Evolutionary conservation across 73 alveolate genomes (phyloP), one percentile per base, ranked within the genome.

Genomic region (Loxodes magnus): DNA sequence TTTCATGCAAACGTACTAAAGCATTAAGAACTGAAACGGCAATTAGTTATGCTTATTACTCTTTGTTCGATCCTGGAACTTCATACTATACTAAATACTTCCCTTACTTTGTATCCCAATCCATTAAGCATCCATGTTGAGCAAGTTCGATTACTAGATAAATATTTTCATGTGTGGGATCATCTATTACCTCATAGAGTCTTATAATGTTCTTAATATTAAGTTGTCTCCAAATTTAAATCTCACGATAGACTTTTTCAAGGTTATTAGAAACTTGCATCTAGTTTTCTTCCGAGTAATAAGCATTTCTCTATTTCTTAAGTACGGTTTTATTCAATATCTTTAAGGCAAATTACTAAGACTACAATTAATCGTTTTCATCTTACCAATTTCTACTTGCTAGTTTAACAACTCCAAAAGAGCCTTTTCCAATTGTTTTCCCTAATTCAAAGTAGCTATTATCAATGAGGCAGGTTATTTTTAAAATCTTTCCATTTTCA

Each of bases 211-310:
- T 54, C 5, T 71, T 71, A 68, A 68, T 59, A 31, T 79, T 54
- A 29, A 75, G 52, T 37, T 51, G 57, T 35, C 77, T 48, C 39
- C 72, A 42, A 17, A 68, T 75, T 31, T 58, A 78, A 2, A 75
- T 66, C 52, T 75, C 89, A 10, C 65, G 51, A 51, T 64, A 44
- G 51, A 75, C 65, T 57, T 75, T 75, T 26, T 75, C 41, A 61
- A 64, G 12, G 89, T 71, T 37, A 62, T 34, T 46, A 53, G 71
- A 5, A 37, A 46, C 27, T 46, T 46, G 22, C 59, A 46, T 46
- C 36, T n/a, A 14, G 2, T 46, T 46, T 16, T 9, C 17, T 1
- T 10, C 5, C 23, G 22, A 20, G 60, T 46, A 46, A 19, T 25
- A 17, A 10, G 27, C 59, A 19, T 41, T 25, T 25, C 59, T 16